Percentiles rank a stretch among this genome's conserved stretches.
These are phyloP conservation scores for Saccharomyces hybrid DNA, from an alignment of 1,139 yeast species.

Conservation along the genomic window DNA sequence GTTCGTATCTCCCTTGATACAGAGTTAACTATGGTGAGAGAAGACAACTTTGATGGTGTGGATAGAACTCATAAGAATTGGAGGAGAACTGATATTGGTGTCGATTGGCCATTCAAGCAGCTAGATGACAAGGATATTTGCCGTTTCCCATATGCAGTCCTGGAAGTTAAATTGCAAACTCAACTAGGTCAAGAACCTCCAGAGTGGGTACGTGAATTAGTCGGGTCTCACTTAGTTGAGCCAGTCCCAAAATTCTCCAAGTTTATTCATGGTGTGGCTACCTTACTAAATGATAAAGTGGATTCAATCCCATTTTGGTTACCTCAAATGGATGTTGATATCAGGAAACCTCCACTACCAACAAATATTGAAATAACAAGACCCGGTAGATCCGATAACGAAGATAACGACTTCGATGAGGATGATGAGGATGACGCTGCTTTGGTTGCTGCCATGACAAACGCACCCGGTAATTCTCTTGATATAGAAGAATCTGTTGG, in stretches of 20 bases:
- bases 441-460: constrained; percentile 26
- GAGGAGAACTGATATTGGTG: constrained; percentile 98
- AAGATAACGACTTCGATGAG: constrained; percentile 36
- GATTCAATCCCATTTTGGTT: constrained; percentile 90
- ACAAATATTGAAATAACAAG: constrained; percentile 33
- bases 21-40: constrained; percentile 91
- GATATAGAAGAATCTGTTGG: constrained; percentile 47
- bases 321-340: constrained; percentile 96
- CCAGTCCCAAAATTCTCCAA: constrained; percentile 97
- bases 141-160: constrained; percentile 92
- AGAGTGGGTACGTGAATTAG: constrained; percentile 88
- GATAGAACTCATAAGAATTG: constrained; percentile 89
- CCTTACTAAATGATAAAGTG: constrained; percentile 73
- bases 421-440: constrained; percentile 35
- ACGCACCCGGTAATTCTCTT: constrained; percentile 33
- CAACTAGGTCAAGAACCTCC: constrained; percentile 99
- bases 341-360: constrained; percentile 75
- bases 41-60: constrained; percentile 88
- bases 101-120: constrained; percentile 88
- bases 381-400: constrained; percentile 29
- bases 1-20: constrained; percentile 97
- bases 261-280: constrained; percentile 92
- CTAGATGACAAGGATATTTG: constrained; percentile 77
- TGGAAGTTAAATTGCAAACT: constrained; percentile 93
- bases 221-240: constrained; percentile 86